Base-by-base conservation (phyloP, 768 basidiomycete genomes). In the Trametes punicea region DNA sequence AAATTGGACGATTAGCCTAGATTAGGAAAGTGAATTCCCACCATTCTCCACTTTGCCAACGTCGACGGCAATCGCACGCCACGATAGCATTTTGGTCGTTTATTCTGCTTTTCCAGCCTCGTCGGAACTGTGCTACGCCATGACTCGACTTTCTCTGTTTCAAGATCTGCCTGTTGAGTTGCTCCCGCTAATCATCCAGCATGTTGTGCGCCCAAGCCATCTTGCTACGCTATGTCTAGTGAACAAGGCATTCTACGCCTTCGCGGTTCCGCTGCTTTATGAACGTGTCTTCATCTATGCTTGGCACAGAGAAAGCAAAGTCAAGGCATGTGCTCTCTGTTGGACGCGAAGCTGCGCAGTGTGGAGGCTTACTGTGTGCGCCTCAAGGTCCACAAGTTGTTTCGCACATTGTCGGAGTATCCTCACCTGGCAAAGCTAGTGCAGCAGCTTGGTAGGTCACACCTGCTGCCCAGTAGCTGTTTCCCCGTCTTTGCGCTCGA, bases 241-340 rank as follows among this genome's bases (percentile, higher is more conserved):
- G 20, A 83, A 77, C 67, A 78, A 74, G 45, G 52, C 70, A 0
- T 88, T 90, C 62, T 70, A 81, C 57, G 40, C 57, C 1, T 83
- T 83, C 59, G 77, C 83, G 0, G 67, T 72, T 2, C 73, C 77
- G 9, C 58, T 68, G 26, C 73, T 92, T 21, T 93, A 92, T 62
- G 72, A 77, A 23, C 73, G 76, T 11, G 75, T 84, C 16, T 77
- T 73, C 40, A 82, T 91, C 41, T 85, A 83, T 68, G 77, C 87
- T 15, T 90, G 88, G 89, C 81, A 89, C 53, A 84, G 73, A 61
- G 77, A 83, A 29, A 78, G 76, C 13, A 91, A 87, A 65, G 65
- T 62, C 8, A 87, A 78, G 76, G 88, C 84, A 60, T 11, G 66
- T 57, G 15, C 11, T 31, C 40, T 2, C 23, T 11, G 15, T 3